A percentile compares a stretch with the other conserved stretches of the same genome.
Evolutionary conservation across 495 filamentous ascomycete species (phyloP).

Genomic region (Aspergillus leporis): DNA sequence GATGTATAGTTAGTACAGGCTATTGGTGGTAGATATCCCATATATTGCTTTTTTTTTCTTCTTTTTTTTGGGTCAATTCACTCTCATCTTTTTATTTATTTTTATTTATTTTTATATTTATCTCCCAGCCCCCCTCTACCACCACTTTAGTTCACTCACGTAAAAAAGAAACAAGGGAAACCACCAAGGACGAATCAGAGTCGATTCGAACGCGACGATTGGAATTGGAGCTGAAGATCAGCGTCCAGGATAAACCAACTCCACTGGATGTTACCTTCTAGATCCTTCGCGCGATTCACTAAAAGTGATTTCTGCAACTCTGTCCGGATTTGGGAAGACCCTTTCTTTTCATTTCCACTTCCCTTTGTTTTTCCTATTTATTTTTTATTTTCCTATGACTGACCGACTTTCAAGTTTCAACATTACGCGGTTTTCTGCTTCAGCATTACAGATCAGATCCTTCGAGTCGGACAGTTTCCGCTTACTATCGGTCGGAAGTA

Average conservation of each 20-base stretch:
- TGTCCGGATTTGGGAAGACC: not conserved
- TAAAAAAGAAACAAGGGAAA: not conserved
- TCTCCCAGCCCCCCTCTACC: too few relatives aligned
- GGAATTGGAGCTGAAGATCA: not conserved
- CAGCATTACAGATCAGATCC: not conserved
- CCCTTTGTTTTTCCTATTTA: not conserved
- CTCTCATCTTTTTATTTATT: not conserved
- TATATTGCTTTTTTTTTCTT: conserved; percentile 9
- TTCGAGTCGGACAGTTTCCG: too few relatives aligned
- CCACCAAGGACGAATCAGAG: not conserved
- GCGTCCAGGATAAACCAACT: not conserved
- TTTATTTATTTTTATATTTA: too few relatives aligned
- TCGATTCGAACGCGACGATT: too few relatives aligned
- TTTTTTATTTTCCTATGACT: not conserved
- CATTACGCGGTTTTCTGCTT: not conserved
- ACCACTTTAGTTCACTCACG: not conserved
- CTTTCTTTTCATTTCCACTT: not conserved
- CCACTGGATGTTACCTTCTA: not conserved
- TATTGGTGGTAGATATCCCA: conserved; percentile 16
- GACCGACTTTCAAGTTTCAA: not conserved
- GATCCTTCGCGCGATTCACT: not conserved
- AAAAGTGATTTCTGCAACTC: not conserved
- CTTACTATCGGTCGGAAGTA: too few relatives aligned
- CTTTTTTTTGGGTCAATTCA: not conserved
- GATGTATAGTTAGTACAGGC: conserved; percentile 19